Percentiles rank a stretch among this genome's conserved stretches.
Evolutionary conservation across 2,329 filamentous ascomycete species (phyloP).

Genomic region (Exophiala alcalophila): DNA sequence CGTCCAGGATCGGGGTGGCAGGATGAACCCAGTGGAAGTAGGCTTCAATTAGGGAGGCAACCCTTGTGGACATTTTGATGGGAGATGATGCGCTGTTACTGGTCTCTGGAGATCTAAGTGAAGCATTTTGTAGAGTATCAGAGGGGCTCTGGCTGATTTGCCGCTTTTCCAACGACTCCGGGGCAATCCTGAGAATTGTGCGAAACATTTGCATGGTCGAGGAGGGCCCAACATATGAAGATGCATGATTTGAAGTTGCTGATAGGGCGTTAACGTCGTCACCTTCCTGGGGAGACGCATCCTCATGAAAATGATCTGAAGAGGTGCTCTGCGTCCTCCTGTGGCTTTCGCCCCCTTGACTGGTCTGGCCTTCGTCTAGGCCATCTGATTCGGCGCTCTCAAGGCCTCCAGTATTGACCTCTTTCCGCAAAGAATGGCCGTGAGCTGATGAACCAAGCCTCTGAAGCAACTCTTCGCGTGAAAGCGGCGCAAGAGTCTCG

Average conservation of each 20-base stretch:
- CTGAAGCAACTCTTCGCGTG: conserved; percentile 11
- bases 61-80: conserved; percentile 7
- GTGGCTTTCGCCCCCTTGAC: too few relatives aligned
- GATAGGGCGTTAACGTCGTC: conserved; percentile 17
- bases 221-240: conserved; percentile 15
- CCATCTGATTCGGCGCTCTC: too few relatives aligned
- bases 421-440: too few relatives aligned
- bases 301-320: too few relatives aligned
- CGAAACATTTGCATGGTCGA: conserved; percentile 21
- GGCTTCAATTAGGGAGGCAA: conserved; percentile 19
- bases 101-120: conserved; percentile 1
- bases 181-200: conserved; percentile 15
- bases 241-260: conserved; percentile 7
- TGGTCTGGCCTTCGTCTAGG: too few relatives aligned
- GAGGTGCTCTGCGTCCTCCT: too few relatives aligned
- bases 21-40: conserved; percentile 28
- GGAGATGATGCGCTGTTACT: conserved; percentile 1
- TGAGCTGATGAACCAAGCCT: neutral
- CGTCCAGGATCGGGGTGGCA: conserved; percentile 28
- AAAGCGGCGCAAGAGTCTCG: conserved; percentile 7
- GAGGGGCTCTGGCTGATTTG: conserved; percentile 3
- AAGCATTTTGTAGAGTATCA: conserved; percentile 7
- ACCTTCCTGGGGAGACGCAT: neutral
- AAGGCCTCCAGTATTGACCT: too few relatives aligned
- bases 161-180: conserved; percentile 7